Evolutionary conservation across 345 rosid species (phyloP).

Genomic region (sweet orange (Citrus sinensis)): DNA sequence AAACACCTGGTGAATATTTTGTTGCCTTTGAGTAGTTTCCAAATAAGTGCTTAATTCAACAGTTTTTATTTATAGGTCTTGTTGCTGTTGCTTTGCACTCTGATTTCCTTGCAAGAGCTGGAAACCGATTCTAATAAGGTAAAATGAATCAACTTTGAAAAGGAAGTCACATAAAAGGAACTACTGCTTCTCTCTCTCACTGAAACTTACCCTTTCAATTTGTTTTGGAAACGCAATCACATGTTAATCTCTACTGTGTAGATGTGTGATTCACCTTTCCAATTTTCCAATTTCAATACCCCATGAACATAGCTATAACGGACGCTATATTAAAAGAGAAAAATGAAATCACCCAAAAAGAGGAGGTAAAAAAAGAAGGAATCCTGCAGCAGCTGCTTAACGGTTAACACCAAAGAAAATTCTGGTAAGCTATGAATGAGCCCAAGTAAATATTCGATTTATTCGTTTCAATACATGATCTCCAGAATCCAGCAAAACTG

Average conservation of each 20-base stretch:
- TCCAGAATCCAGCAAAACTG: slow-evolving; percentile 6
- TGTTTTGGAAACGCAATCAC: neutral
- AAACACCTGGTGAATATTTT: no score
- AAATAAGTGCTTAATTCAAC: neutral
- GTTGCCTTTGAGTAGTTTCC: no score
- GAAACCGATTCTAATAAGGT: neutral
- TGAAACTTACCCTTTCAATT: neutral
- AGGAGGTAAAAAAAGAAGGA: neutral
- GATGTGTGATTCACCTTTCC: no score
- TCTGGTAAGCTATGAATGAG: neutral
- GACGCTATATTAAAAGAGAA: neutral
- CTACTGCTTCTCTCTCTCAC: neutral
- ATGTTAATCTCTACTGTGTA: no score
- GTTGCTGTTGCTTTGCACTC: neutral
- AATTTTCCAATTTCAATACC: no score
- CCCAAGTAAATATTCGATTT: neutral
- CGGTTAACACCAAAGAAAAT: neutral
- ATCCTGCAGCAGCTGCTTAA: neutral
- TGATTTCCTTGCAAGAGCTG: neutral
- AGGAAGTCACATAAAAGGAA: neutral
- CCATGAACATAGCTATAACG: neutral
- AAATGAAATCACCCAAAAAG: neutral
- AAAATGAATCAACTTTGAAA: neutral
- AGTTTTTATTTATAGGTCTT: neutral
- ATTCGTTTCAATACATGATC: neutral